These are phyloP conservation scores for Rhamnella rubrinervis DNA, from an alignment of 331 rosid species.

Conservation along the genomic window DNA sequence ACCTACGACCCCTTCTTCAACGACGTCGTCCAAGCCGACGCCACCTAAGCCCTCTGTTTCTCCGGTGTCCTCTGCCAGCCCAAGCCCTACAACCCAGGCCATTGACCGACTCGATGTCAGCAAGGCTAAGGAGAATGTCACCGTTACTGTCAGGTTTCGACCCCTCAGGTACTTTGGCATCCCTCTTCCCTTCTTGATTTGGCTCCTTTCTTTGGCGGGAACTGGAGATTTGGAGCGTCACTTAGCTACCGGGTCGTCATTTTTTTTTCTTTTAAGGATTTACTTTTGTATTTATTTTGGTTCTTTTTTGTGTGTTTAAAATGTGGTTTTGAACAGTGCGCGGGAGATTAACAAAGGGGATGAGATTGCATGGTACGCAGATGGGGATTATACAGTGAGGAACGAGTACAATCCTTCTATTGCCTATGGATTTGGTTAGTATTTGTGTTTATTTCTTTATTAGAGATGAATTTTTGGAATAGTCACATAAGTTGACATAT, in stretches of 20 bases:
- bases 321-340: slow-evolving; percentile 41
- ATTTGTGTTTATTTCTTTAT: not conserved
- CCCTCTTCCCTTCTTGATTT: not conserved
- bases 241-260: not conserved
- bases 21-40: slow-evolving; percentile 44
- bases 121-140: slow-evolving; percentile 81
- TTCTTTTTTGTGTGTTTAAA: not conserved
- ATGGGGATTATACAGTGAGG: slow-evolving; percentile 68
- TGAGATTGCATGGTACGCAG: slow-evolving; percentile 87
- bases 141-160: slow-evolving; percentile 85
- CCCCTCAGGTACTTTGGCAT: slow-evolving; percentile 64
- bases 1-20: slow-evolving; percentile 55
- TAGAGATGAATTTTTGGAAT: too few species aligned
- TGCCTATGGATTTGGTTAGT: slow-evolving; percentile 76
- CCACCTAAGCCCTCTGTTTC: slow-evolving; percentile 45
- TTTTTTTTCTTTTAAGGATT: not conserved
- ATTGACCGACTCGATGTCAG: slow-evolving; percentile 35
- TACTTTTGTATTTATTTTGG: not conserved
- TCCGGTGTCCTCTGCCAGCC: slow-evolving; percentile 32
- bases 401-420: slow-evolving; percentile 63
- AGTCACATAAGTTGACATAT: too few species aligned
- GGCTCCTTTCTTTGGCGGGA: not conserved
- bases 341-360: slow-evolving; percentile 83
- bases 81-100: slow-evolving; percentile 30
- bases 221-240: slow-evolving; percentile 6